phyloP scores from a whole-genome alignment of 352 stramenopile species.

The Pythium apleroticum region DNA sequence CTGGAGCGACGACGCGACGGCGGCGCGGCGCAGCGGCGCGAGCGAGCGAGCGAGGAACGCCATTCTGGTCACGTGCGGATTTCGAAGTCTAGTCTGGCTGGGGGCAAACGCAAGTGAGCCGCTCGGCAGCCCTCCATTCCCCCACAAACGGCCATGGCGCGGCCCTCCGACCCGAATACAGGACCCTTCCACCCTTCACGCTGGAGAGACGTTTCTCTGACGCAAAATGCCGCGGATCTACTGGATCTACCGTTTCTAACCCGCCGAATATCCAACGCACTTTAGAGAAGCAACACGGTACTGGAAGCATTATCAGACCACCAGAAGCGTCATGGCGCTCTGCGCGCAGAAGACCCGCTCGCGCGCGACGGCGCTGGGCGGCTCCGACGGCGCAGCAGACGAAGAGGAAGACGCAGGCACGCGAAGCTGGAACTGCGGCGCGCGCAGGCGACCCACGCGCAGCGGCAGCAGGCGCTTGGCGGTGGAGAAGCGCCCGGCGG shows the following conservation, averaged over 20 bases:
- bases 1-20: conserved; percentile 31
- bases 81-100: not conserved
- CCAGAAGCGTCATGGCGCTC: conserved; percentile 22
- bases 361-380: conserved; percentile 2
- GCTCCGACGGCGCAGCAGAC: not conserved
- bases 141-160: not conserved
- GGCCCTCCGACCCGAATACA: conserved; percentile 8
- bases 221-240: not conserved
- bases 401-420: not conserved
- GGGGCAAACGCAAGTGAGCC: not conserved
- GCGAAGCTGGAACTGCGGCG: conserved; percentile 50
- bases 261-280: not conserved
- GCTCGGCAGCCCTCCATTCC: conserved; percentile 14
- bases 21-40: conserved; percentile 58
- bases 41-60: conserved; percentile 36
- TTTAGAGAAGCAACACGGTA: conserved; percentile 9
- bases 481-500: conserved; percentile 17
- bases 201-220: conserved; percentile 17
- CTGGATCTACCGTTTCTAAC: not conserved
- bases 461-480: conserved; percentile 41
- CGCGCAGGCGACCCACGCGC: conserved; percentile 44
- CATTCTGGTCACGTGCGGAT: conserved; percentile 10
- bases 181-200: conserved; percentile 5
- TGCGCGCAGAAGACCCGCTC: conserved; percentile 24
- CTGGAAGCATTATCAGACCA: conserved; percentile 22